Percentiles rank a stretch among this genome's conserved stretches.
Evolutionary conservation across 2,329 filamentous ascomycete species (phyloP).

Genomic region (Colletotrichum cereale): DNA sequence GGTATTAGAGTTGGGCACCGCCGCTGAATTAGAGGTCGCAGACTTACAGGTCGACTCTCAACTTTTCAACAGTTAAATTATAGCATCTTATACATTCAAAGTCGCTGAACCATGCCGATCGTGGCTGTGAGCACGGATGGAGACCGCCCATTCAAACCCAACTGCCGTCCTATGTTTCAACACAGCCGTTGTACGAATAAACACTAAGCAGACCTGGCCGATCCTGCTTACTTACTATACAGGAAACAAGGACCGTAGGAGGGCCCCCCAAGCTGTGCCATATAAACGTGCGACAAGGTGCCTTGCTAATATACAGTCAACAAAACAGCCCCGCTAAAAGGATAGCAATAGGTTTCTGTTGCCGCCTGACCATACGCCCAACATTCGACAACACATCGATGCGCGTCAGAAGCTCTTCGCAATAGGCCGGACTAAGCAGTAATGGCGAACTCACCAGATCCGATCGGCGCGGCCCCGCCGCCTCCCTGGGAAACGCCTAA

Average conservation of each 20-base stretch:
- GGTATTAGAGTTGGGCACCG: neutral
- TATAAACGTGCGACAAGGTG: neutral
- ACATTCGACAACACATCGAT: neutral
- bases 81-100: neutral
- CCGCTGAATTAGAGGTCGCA: neutral
- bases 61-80: neutral
- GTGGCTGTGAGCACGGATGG: neutral
- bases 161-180: neutral
- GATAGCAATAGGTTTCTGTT: neutral
- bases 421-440: conserved; percentile 23
- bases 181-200: neutral
- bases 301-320: neutral
- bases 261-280: neutral
- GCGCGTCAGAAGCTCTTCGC: neutral
- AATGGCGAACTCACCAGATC: conserved; percentile 21
- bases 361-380: neutral
- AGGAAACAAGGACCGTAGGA: neutral
- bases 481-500: conserved; percentile 35
- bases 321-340: neutral
- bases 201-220: neutral
- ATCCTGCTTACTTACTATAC: neutral
- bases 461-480: conserved; percentile 34
- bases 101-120: neutral
- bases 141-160: neutral
- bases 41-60: neutral